These are phyloP conservation scores for Euphrasia arctica DNA, from an alignment of 305 asterid genomes.

Conservation along the genomic window DNA sequence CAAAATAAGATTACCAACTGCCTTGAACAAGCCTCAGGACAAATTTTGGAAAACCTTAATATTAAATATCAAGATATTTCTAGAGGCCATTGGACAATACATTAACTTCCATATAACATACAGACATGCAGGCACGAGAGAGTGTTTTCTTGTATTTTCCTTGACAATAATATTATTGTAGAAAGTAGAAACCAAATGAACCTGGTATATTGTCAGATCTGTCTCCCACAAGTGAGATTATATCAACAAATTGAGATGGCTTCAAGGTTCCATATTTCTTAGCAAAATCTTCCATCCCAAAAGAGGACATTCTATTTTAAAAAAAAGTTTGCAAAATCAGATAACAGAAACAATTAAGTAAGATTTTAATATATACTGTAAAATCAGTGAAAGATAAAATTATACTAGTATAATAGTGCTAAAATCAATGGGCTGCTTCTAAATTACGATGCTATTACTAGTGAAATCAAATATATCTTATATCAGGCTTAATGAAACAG, in stretches of 20 bases:
- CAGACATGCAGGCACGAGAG: slow-evolving; percentile 11
- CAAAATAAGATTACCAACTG: slow-evolving; percentile 18
- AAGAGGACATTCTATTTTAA: slow-evolving; percentile 71
- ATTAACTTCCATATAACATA: slow-evolving; percentile 8
- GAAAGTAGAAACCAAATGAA: slow-evolving; percentile 30
- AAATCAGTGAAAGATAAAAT: slow-evolving; percentile 4
- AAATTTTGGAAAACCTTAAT: not conserved
- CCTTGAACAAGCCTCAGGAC: slow-evolving; percentile 9
- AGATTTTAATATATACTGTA: slow-evolving; percentile 4
- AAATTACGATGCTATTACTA: not conserved
- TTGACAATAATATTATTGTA: slow-evolving; percentile 8
- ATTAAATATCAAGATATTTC: not conserved
- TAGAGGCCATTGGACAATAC: not conserved
- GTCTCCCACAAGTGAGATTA: slow-evolving; percentile 87
- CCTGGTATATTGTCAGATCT: slow-evolving; percentile 95
- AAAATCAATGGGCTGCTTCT: not conserved
- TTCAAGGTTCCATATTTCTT: slow-evolving; percentile 65
- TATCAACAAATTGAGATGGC: slow-evolving; percentile 95
- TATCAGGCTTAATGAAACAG: not conserved
- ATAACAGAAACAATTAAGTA: slow-evolving; percentile 16
- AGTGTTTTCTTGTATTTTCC: slow-evolving; percentile 6
- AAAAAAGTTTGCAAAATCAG: slow-evolving; percentile 9
- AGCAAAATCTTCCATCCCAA: slow-evolving; percentile 92
- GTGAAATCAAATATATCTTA: too few species aligned
- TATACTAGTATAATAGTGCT: slow-evolving; percentile 6